Conservation (phyloP, 202 grass and related monocot genomes). For the Sporobolus alterniflorus region DNA sequence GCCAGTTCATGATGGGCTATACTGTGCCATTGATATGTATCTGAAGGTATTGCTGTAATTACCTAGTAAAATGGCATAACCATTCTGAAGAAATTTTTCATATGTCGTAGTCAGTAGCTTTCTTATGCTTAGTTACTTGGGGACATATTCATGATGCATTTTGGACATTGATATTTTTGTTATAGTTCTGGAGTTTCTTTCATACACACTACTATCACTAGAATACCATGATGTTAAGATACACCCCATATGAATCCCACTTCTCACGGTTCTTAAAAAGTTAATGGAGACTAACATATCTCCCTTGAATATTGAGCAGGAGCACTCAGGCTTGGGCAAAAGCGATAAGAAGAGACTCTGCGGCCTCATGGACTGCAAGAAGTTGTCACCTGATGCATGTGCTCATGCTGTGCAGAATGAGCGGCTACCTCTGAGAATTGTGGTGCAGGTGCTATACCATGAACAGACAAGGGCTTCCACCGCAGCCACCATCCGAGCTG, state of each 20-base stretch:
- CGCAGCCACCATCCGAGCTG: conserved; percentile 61
- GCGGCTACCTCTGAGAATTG: conserved; percentile 78
- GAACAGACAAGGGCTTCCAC: conserved; percentile 79
- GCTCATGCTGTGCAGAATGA: conserved; percentile 93
- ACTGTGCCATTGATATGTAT: conserved; percentile 91
- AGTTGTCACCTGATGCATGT: conserved; percentile 72
- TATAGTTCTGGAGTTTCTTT: neutral
- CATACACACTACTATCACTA: neutral
- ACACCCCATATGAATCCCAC: neutral
- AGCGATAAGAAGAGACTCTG: conserved; percentile 90
- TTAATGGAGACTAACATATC: neutral
- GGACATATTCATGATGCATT: conserved; percentile 3
- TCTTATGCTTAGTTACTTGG: neutral
- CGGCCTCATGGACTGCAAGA: conserved; percentile 85
- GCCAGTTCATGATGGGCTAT: conserved; percentile 81
- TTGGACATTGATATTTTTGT: neutral
- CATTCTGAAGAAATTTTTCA: neutral
- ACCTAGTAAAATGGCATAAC: neutral
- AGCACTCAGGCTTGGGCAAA: conserved; percentile 85
- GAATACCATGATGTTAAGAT: neutral
- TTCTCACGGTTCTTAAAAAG: neutral
- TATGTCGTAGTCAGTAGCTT: neutral
- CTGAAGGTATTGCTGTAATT: conserved; percentile 76
- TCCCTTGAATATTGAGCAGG: conserved; percentile 48
- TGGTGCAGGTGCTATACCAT: conserved; percentile 88